A percentile compares a stretch with the other conserved stretches of the same genome.
Evolutionary conservation across 345 rosid genomes (phyloP).

Genomic region (Arabidopsis arenosa): DNA sequence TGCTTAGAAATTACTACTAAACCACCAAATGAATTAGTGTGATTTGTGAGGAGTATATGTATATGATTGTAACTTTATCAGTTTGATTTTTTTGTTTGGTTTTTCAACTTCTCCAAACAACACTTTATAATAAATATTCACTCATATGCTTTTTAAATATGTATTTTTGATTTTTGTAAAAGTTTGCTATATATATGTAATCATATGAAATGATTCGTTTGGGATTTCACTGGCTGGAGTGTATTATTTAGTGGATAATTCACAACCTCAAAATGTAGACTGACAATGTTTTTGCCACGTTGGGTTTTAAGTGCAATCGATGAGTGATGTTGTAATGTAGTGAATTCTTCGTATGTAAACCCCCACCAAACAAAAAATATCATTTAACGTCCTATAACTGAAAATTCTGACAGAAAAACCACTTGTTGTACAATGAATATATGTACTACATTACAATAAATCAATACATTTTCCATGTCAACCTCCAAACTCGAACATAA

Average conservation of each 20-base stretch:
- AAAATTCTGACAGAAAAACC: slow-evolving; percentile 10
- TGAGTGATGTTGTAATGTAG: slow-evolving; percentile 33
- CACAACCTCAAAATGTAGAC: slow-evolving; percentile 18
- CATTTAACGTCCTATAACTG: slow-evolving; percentile 8
- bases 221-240: slow-evolving; percentile 21
- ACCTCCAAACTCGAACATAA: neutral
- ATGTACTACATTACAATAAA: neutral
- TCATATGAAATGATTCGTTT: slow-evolving; percentile 22
- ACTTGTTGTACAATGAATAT: slow-evolving; percentile 13
- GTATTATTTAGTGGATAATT: slow-evolving; percentile 18
- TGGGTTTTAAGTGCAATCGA: slow-evolving; percentile 10
- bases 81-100: no score
- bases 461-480: neutral
- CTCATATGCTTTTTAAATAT: neutral
- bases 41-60: slow-evolving; percentile 10
- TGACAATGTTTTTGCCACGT: slow-evolving; percentile 14
- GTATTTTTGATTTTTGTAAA: neutral
- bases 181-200: slow-evolving; percentile 1
- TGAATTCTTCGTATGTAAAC: slow-evolving; percentile 7
- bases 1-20: slow-evolving; percentile 33
- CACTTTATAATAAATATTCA: neutral
- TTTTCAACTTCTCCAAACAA: slow-evolving; percentile 12
- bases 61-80: slow-evolving; percentile 19
- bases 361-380: neutral
- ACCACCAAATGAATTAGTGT: slow-evolving; percentile 24